phyloP scores from a whole-genome alignment of 352 stramenopile genomes.

The Pythium biforme region DNA sequence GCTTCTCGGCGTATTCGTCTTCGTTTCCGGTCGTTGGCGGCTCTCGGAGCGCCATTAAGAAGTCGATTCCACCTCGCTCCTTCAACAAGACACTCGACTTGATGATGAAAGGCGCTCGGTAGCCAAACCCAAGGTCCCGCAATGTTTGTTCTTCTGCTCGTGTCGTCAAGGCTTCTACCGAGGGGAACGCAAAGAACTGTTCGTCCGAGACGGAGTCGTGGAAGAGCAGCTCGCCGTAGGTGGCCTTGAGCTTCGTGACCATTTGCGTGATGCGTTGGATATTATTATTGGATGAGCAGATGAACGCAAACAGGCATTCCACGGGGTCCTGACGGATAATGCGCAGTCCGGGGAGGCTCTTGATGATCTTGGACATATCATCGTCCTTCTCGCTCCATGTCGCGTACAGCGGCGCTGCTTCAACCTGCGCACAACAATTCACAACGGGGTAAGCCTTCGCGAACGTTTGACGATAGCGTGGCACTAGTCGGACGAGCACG shows the following conservation, averaged over 20 bases:
- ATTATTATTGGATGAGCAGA: constrained; percentile 97
- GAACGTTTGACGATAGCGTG: too few relatives aligned
- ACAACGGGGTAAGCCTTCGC: too few relatives aligned
- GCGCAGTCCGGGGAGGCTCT: constrained; percentile 75
- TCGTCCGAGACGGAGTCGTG: constrained; percentile 23
- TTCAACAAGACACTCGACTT: constrained; percentile 26
- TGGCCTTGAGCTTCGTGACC: constrained; percentile 73
- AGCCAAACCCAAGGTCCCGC: constrained; percentile 72
- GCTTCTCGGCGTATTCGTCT: constrained; percentile 24
- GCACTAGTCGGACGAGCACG: too few relatives aligned
- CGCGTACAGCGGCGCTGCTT: constrained; percentile 24
- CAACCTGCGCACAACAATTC: constrained; percentile 23
- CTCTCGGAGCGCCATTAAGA: constrained; percentile 20
- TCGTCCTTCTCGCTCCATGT: constrained; percentile 60
- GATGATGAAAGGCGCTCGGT: constrained; percentile 62
- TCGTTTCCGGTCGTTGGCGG: constrained; percentile 6
- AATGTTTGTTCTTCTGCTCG: constrained; percentile 71
- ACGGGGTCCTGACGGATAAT: constrained; percentile 90
- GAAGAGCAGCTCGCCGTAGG: constrained; percentile 65
- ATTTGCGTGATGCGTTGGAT: constrained; percentile 93
- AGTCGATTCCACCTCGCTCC: constrained; percentile 22
- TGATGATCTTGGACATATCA: constrained; percentile 55
- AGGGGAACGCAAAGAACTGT: constrained; percentile 84
- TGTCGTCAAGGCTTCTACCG: constrained; percentile 46
- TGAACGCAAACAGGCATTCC: constrained; percentile 94